phyloP scores from a whole-genome alignment of 2,329 filamentous ascomycete genomes.

The Penicillium sp. region DNA sequence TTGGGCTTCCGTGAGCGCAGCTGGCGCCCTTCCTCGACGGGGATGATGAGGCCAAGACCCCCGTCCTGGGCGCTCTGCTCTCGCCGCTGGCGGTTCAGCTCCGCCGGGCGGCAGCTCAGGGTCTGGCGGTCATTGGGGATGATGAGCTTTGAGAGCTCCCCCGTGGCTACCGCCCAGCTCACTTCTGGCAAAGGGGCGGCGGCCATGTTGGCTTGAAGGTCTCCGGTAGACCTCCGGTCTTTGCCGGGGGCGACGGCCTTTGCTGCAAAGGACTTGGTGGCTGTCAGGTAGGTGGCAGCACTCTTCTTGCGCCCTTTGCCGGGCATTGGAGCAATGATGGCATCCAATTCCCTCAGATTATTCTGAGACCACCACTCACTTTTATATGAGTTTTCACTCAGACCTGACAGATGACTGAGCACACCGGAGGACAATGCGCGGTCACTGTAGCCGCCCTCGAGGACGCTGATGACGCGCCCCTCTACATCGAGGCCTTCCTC shows the following conservation, averaged over 20 bases:
- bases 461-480: conserved; percentile 83
- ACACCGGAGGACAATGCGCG: conserved; percentile 84
- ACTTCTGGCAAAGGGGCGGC: conserved; percentile 76
- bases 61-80: conserved; percentile 59
- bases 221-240: conserved; percentile 48
- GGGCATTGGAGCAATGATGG: conserved; percentile 48
- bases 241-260: conserved; percentile 70
- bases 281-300: conserved; percentile 74
- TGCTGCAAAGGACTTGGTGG: conserved; percentile 81
- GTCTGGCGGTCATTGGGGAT: conserved; percentile 74
- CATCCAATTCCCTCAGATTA: conserved; percentile 68
- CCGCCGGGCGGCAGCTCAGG: conserved; percentile 71
- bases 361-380: conserved; percentile 67
- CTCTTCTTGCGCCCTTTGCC: conserved; percentile 56
- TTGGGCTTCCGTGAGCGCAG: conserved; percentile 67
- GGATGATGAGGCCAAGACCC: conserved; percentile 30
- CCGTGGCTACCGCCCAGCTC: conserved; percentile 77
- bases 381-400: conserved; percentile 64
- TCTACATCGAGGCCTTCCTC: conserved; percentile 75
- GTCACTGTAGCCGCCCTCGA: conserved; percentile 96
- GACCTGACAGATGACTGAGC: conserved; percentile 81
- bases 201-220: conserved; percentile 21
- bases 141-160: conserved; percentile 77
- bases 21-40: conserved; percentile 59
- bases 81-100: conserved; percentile 65